Evolutionary conservation across 768 basidiomycete genomes (phyloP), one percentile per base, ranked within the genome.

Genomic region (Harrya chromipes): DNA sequence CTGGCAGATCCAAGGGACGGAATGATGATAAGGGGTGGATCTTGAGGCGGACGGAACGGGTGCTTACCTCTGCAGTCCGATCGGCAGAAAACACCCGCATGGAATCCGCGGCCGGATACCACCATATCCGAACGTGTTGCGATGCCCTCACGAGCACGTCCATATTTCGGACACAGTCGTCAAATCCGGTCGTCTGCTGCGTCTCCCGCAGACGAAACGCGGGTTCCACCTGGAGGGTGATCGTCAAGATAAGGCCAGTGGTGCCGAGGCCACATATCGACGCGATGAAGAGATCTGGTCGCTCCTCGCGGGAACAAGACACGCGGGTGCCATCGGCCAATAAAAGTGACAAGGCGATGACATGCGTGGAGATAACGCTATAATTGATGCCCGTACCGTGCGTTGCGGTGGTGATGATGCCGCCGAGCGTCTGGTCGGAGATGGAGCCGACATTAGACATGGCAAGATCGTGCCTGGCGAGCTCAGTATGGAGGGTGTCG

Each of bases 381-480:
- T 80, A 94, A 38, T 70, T 63, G 50, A 87, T 74, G 36, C 97
- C 95, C 12, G 90, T 85, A 45, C 94, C 97, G 74, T 99, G 97
- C 0, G 94, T 94, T 8, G 92, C 92, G 53, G 97, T 99, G 13
- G 92, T 85, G 61, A 98, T 77, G 59, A 94, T 82, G 38, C 97
- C 97, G 23, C 82, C 94, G 55, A 99, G 77, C 4, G 93, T 91
- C 68, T 97, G 95, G 66, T 97, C 94, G 31, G 93, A 95, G 61
- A 99, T 97, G 24, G 93, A 94, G 31, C 97, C 97, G 53, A 97
- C 78, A 69, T 90, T 95, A 62, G 80, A 83, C 81, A 99, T 85
- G 34, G 94, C 94, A 27, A 97, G 80, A 29, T 77, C 76, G 59
- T 84, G 72, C 12, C 71, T 66, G 41, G 75, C 80, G 47, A 98